Evolutionary conservation across 2,329 filamentous ascomycete species (phyloP), one percentile per base, ranked within the genome.

Genomic region (Pseudogymnoascus sp.): DNA sequence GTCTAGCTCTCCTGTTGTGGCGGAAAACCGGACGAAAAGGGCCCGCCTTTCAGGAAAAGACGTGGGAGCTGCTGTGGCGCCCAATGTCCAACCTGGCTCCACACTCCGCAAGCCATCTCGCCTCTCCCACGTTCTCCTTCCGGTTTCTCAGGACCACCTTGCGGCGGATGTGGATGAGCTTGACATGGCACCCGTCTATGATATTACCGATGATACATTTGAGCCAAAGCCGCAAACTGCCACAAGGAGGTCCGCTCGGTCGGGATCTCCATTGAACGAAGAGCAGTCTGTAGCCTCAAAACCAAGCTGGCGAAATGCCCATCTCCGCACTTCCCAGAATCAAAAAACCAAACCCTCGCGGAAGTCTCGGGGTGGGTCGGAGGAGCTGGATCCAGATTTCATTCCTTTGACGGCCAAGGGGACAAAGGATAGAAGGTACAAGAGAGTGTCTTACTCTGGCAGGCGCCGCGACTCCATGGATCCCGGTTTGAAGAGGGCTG

Each of bases 341-440:
- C 17, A 11, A 15, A 59, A 5, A 29, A 6, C 26, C 35, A 59
- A 39, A 7, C 11, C 57, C 11, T n/a, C 13, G 17, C 21, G 57
- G 4, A 61, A 39, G 31, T 54, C 47, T 21, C 29, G 44, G n/a
- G 44, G 26, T 33, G 44, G 9, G 26, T 54, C 26, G 26, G 26
- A 54, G 17, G 41, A 54, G 31, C 24, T 61, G 21, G 44, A 61
- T 9, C 39, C 33, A 5, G 39, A 58, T 24, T 41, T 35, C 39
- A 54, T 61, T 61, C 59, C 36, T 58, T 29, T 61, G 26, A 61
- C 29, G 15, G 37, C 37, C 13, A 61, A 15, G 24, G 44, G 59
- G 39, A 17, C 24, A 35, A 58, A 24, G 44, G 44, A 36, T 9
- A 29, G 29, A 31, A 24, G 44, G 15, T 58, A 24, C 17, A 54